A percentile compares a stretch with the other conserved stretches of the same genome.
These are phyloP conservation scores for Pythium dissimile DNA, from an alignment of 352 stramenopile genomes.

Conservation along the genomic window DNA sequence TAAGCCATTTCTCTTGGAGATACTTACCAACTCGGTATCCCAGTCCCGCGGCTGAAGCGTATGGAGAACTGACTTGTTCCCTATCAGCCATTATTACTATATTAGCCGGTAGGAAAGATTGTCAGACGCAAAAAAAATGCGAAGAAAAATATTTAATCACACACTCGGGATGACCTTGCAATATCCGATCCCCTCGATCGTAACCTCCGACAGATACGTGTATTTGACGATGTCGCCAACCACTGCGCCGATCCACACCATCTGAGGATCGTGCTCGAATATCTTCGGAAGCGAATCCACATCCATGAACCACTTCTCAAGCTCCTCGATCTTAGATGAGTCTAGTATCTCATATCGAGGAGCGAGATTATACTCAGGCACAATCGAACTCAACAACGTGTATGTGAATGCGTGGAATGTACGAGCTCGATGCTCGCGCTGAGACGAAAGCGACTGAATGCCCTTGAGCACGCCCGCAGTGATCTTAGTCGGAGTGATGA, in stretches of 20 bases:
- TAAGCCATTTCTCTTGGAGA: too few relatives aligned
- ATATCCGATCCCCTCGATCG: background rate
- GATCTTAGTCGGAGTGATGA: background rate
- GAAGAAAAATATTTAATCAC: too few relatives aligned
- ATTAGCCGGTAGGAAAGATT: background rate
- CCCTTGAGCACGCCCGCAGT: background rate
- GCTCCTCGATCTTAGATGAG: background rate
- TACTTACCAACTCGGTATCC: too few relatives aligned
- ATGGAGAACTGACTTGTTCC: too few relatives aligned
- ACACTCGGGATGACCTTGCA: background rate
- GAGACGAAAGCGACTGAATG: background rate
- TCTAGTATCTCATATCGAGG: background rate
- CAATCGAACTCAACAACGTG: background rate
- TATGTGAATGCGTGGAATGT: background rate
- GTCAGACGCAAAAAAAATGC: too few relatives aligned
- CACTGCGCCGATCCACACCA: background rate
- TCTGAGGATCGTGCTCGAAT: background rate
- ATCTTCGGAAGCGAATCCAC: background rate
- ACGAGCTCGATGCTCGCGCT: background rate
- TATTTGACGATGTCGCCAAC: background rate
- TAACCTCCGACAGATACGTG: background rate
- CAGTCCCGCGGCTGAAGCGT: background rate
- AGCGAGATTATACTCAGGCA: background rate
- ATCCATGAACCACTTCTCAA: background rate
- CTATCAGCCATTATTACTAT: too few relatives aligned